A percentile compares a stretch with the other conserved stretches of the same genome.
Evolutionary conservation across 805 yeast genomes (phyloP).

Genomic region (Suhomyces tanzawaensis): DNA sequence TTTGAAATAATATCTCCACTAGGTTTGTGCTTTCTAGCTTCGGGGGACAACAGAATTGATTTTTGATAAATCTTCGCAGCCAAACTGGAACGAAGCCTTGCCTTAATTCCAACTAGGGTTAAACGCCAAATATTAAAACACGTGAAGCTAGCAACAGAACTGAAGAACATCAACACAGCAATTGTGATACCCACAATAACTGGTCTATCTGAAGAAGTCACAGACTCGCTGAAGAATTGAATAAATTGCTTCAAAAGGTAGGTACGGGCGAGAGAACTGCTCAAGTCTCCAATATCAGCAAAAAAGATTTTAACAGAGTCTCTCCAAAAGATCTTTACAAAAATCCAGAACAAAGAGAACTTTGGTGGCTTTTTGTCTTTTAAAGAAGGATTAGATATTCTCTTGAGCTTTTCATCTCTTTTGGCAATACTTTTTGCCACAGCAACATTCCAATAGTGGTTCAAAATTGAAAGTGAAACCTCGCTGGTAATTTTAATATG

Average conservation of each 20-base stretch:
- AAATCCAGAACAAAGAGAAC: conserved; percentile 6
- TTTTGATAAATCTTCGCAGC: conserved; percentile 69
- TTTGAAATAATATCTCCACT: conserved; percentile 81
- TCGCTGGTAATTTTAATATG: conserved; percentile 4
- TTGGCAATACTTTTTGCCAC: not conserved
- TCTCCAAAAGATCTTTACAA: conserved; percentile 5
- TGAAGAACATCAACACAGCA: conserved; percentile 10
- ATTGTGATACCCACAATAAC: conserved; percentile 15
- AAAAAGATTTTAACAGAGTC: not conserved
- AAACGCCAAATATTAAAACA: conserved; percentile 19
- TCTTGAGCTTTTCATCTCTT: conserved; percentile 1
- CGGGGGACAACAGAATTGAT: conserved; percentile 63
- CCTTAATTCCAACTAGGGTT: conserved; percentile 11
- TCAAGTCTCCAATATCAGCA: conserved; percentile 4
- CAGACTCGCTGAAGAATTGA: conserved; percentile 11
- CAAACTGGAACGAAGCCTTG: conserved; percentile 47
- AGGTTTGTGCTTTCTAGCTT: conserved; percentile 55
- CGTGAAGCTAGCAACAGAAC: conserved; percentile 12
- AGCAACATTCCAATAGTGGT: conserved; percentile 2
- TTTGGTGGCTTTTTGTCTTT: conserved; percentile 5
- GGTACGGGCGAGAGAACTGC: conserved; percentile 19
- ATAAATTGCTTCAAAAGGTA: conserved; percentile 16
- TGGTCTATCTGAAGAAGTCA: conserved; percentile 10
- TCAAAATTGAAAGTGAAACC: conserved; percentile 2
- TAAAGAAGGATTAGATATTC: conserved; percentile 2